phyloP scores from a whole-genome alignment of 2,329 filamentous ascomycete species.

The Penicillium digitatum region DNA sequence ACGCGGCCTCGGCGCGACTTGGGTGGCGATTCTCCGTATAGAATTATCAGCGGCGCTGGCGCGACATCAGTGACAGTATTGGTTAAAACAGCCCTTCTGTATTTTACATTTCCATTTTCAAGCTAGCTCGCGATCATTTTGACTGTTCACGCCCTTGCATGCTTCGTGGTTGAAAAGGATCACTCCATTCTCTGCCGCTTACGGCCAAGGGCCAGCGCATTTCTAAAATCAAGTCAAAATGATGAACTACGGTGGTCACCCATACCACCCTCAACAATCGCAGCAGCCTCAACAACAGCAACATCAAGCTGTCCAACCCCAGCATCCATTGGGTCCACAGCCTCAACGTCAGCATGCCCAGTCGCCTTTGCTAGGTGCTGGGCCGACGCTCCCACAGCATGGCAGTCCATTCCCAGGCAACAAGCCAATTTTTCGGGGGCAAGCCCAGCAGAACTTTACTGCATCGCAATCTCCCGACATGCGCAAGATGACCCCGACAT shows the following conservation, averaged over 20 bases:
- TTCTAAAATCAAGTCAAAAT: slow-evolving; percentile 24
- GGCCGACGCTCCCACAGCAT: slow-evolving; percentile 26
- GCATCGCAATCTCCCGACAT: slow-evolving; percentile 30
- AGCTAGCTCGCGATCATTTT: not conserved
- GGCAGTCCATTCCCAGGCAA: slow-evolving; percentile 26
- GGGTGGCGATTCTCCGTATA: slow-evolving; percentile 10
- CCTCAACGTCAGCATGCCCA: slow-evolving; percentile 29
- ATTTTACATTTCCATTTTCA: not conserved
- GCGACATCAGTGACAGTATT: slow-evolving; percentile 9
- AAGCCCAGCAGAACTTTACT: slow-evolving; percentile 26
- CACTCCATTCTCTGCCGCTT: slow-evolving; percentile 15
- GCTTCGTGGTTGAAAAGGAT: slow-evolving; percentile 11
- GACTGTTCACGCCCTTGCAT: slow-evolving; percentile 10
- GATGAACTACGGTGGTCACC: slow-evolving; percentile 36
- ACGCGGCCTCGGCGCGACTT: slow-evolving; percentile 22
- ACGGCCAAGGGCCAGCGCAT: slow-evolving; percentile 11
- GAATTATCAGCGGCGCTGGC: slow-evolving; percentile 11
- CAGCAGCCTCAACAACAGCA: slow-evolving; percentile 22
- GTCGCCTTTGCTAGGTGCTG: slow-evolving; percentile 29
- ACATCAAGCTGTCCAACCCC: slow-evolving; percentile 19
- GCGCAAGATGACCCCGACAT: slow-evolving; percentile 34
- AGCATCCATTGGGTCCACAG: slow-evolving; percentile 19
- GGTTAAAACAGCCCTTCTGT: not conserved
- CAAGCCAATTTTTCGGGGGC: slow-evolving; percentile 27
- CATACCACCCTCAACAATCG: slow-evolving; percentile 28